Conservation (phyloP, 2,329 filamentous ascomycete genomes). For the Zasmidium citrigriseum region DNA sequence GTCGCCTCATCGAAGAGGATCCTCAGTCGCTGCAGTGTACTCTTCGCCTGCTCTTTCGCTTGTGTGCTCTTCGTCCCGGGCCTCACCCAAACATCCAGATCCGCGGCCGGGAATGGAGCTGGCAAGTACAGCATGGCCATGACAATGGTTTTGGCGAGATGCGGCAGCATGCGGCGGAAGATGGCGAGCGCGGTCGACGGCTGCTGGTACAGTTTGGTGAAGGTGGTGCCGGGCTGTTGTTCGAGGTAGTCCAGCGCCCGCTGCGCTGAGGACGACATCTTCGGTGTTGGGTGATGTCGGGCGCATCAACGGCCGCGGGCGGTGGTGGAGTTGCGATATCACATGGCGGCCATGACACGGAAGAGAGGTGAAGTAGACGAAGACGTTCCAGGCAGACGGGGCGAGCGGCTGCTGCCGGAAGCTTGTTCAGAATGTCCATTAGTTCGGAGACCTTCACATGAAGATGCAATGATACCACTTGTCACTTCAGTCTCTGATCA, state of each 20-base stretch:
- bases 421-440: background rate
- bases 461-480: too few relatives aligned
- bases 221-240: conserved; percentile 83
- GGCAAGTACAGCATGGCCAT: conserved; percentile 95
- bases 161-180: conserved; percentile 94
- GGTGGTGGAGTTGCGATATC: background rate
- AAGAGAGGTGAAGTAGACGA: background rate
- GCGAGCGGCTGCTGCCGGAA: background rate
- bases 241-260: conserved; percentile 87
- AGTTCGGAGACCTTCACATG: too few relatives aligned
- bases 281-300: conserved; percentile 17
- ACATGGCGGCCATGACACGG: background rate
- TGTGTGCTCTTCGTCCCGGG: conserved; percentile 48
- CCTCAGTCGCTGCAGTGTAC: conserved; percentile 80
- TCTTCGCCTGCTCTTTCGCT: conserved; percentile 80
- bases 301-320: background rate
- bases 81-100: conserved; percentile 85
- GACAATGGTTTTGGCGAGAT: conserved; percentile 90
- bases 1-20: conserved; percentile 69
- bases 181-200: conserved; percentile 93
- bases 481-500: too few relatives aligned
- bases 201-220: conserved; percentile 90
- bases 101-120: conserved; percentile 71
- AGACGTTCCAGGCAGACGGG: background rate
- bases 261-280: conserved; percentile 52